Conservation (phyloP, 2,329 filamentous ascomycete genomes). For the Elsinoe perseae region DNA sequence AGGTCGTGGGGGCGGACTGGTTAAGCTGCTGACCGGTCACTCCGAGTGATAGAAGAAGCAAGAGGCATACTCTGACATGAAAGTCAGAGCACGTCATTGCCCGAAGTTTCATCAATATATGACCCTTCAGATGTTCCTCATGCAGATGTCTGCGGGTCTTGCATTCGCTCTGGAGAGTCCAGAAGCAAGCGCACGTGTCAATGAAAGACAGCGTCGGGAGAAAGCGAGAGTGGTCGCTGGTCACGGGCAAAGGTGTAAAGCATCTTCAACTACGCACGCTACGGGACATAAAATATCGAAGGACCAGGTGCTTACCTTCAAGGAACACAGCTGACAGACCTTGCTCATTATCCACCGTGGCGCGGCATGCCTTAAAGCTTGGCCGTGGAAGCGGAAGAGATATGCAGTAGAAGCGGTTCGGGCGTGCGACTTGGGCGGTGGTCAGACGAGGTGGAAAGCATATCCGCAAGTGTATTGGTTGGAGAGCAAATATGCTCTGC, state of each 20-base stretch:
- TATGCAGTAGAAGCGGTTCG: not conserved
- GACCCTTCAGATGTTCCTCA: too few species aligned
- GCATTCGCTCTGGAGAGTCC: too few species aligned
- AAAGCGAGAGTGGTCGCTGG: not conserved
- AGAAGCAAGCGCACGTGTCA: too few species aligned
- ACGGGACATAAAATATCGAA: not conserved
- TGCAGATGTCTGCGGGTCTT: too few species aligned
- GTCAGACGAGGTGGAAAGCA: not conserved
- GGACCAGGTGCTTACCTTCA: not conserved
- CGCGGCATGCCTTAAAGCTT: not conserved
- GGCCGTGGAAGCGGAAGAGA: not conserved
- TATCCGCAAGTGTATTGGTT: not conserved
- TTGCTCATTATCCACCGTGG: not conserved
- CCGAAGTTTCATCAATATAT: too few species aligned
- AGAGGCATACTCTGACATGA: not conserved
- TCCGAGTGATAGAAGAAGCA: not conserved
- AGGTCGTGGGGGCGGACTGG: not conserved
- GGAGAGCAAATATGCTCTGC: not conserved
- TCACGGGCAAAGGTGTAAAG: not conserved
- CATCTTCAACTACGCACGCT: not conserved
- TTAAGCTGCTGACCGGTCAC: not conserved
- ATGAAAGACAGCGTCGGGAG: not conserved
- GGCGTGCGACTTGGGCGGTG: not conserved
- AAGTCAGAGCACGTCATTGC: not conserved
- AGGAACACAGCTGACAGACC: not conserved